Evolutionary conservation across 2,329 filamentous ascomycete species (phyloP), one percentile per base, ranked within the genome.

Genomic region (Tricladium varicosporioides): DNA sequence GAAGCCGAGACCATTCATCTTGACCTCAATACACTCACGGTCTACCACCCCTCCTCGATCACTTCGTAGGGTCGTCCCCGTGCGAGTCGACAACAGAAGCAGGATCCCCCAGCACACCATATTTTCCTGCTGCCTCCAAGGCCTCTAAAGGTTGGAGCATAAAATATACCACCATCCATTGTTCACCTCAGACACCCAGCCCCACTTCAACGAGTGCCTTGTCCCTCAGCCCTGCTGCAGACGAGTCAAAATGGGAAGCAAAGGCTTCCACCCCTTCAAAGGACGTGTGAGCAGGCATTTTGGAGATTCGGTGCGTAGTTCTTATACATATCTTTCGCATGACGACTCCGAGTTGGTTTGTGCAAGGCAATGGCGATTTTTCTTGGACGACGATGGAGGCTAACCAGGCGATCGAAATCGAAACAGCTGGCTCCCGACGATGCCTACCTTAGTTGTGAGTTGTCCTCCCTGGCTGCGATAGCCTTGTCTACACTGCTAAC

Each of bases 371-470:
- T 62, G 60, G 32, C 48, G 22, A 53, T 56, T 51, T 48, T 36
- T 33, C 19, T 54, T 33, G 55, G 48, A 18, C 52, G 56, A 36
- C 56, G 58, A 19, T 46, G 48, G 53, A 56, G 36, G 58, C 62
- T 68, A 52, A 67, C 59, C 16, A 64, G 53, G 56, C 48, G 54
- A 31, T 19, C 60, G 46, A 51, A 57, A 49, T 52, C 54, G 42
- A 54, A 56, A 62, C 59, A 80, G 77, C 67, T 84, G 61, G 75
- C 76, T 53, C 85, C 86, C 13, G 85, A 89, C 63, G 85, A 88
- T 73, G 81, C 84, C 36, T 89, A 87, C 72, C 74, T 90, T 60
- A 87, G 82, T 69, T 89, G 87, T 88, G 72, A 82, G 84, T 70
- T 51, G 16, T 11, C 46, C 19, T 14, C n/a, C n/a, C 49, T 15